phyloP scores from a whole-genome alignment of 2,329 filamentous ascomycete genomes.

The Pleomassaria siparia region DNA sequence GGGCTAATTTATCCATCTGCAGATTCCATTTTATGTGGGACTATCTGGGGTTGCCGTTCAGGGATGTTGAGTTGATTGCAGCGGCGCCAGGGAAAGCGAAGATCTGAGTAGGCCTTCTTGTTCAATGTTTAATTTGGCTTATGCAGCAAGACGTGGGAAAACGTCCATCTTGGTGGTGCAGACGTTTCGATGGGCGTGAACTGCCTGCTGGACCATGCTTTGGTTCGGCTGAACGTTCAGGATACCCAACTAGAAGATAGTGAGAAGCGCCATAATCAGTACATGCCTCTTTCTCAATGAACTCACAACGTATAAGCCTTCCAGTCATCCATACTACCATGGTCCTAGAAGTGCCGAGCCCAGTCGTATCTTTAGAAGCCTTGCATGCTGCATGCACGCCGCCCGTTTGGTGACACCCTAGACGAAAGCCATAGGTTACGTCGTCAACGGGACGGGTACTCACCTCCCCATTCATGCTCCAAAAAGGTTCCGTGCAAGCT shows the following conservation, averaged over 20 bases:
- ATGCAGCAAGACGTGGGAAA: too few relatives aligned
- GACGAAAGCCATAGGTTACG: constrained; percentile 13
- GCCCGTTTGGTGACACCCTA: constrained; percentile 17
- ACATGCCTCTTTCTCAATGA: too few relatives aligned
- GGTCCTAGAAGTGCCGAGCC: background rate
- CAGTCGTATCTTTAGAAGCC: background rate
- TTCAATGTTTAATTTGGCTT: background rate
- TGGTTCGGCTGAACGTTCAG: too few relatives aligned
- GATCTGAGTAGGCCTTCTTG: constrained; percentile 23
- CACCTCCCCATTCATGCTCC: constrained; percentile 18
- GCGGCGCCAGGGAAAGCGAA: constrained; percentile 27
- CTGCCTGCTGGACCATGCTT: too few relatives aligned
- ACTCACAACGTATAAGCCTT: too few relatives aligned
- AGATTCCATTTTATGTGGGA: constrained; percentile 71
- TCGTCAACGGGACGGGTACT: constrained; percentile 18
- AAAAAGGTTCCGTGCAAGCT: constrained; percentile 14
- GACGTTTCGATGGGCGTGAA: background rate
- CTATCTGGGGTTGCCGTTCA: constrained; percentile 63
- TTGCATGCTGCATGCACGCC: constrained; percentile 8
- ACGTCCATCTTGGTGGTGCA: too few relatives aligned
- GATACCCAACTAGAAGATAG: too few relatives aligned
- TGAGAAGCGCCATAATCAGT: too few relatives aligned
- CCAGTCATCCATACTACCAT: too few relatives aligned
- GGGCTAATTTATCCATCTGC: constrained; percentile 14
- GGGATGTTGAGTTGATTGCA: constrained; percentile 54